Conservation (phyloP, 306 rosid genomes). For the Alnus rubra region DNA sequence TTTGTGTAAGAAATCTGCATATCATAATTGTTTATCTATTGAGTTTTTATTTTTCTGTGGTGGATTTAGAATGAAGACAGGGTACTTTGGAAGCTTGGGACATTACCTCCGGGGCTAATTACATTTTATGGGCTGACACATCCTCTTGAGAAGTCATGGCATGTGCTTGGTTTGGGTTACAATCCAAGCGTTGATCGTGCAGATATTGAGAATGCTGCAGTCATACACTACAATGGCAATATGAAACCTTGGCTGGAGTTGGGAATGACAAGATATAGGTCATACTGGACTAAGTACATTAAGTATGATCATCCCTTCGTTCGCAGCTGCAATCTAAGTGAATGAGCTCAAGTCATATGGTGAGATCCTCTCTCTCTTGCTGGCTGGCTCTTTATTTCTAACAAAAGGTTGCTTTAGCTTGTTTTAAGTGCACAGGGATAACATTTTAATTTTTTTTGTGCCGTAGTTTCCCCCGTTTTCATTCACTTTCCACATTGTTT, state of each 20-base stretch:
- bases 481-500: constrained; percentile 41
- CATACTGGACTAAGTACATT: constrained; percentile 84
- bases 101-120: constrained; percentile 90
- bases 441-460: constrained; percentile 19
- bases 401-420: constrained; percentile 33
- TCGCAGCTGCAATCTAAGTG: constrained; percentile 60
- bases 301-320: constrained; percentile 75
- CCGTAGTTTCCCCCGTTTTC: constrained; percentile 20
- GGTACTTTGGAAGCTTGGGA: constrained; percentile 92
- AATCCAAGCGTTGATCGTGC: constrained; percentile 71
- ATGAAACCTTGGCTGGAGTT: constrained; percentile 97
- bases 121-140: constrained; percentile 90
- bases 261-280: constrained; percentile 81
- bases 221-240: constrained; percentile 90
- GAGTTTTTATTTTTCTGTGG: constrained; percentile 17
- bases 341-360: constrained; percentile 28
- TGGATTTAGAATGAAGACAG: constrained; percentile 83
- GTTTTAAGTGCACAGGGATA: constrained; percentile 33
- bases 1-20: background rate
- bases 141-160: constrained; percentile 88
- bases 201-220: constrained; percentile 78
- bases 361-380: constrained; percentile 16
- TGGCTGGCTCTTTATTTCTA: constrained; percentile 33
- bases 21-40: constrained; percentile 2
- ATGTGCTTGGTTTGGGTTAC: constrained; percentile 98